phyloP scores from a whole-genome alignment of 83 land plant genomes.

The Isoetes engelmannii region DNA sequence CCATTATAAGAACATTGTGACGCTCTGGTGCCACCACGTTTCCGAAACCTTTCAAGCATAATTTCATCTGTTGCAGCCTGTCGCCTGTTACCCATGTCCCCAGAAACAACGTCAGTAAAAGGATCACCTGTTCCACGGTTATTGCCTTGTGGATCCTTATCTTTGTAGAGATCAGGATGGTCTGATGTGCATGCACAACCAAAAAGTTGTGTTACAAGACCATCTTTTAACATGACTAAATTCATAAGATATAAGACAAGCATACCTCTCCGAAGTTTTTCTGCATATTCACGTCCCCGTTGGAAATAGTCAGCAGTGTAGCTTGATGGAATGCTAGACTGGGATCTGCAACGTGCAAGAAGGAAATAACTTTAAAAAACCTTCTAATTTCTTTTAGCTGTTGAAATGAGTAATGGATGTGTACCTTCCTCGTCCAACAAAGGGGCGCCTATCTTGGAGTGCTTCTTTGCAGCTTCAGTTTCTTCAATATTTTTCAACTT shows the following conservation, averaged over 20 bases:
- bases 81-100: constrained; percentile 44
- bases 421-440: constrained; percentile 58
- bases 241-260: not conserved
- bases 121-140: constrained; percentile 24
- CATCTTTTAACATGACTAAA: not conserved
- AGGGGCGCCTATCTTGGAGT: constrained; percentile 82
- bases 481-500: constrained; percentile 94
- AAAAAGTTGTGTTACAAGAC: not conserved
- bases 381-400: too few relatives aligned
- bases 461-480: constrained; percentile 98
- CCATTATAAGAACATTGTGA: too few relatives aligned
- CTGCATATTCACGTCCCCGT: constrained; percentile 94
- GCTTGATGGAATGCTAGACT: constrained; percentile 75
- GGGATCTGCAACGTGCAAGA: constrained; percentile 11
- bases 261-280: constrained; percentile 80
- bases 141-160: constrained; percentile 38
- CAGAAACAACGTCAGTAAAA: constrained; percentile 23
- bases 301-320: constrained; percentile 94
- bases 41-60: constrained; percentile 94
- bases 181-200: constrained; percentile 35
- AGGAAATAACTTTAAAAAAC: constrained; percentile 1
- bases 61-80: constrained; percentile 95
- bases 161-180: constrained; percentile 75
- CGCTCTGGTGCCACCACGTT: constrained; percentile 24
- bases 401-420: too few relatives aligned